phyloP scores from a whole-genome alignment of 768 basidiomycete genomes.

The Hydnomerulius pinastri region DNA sequence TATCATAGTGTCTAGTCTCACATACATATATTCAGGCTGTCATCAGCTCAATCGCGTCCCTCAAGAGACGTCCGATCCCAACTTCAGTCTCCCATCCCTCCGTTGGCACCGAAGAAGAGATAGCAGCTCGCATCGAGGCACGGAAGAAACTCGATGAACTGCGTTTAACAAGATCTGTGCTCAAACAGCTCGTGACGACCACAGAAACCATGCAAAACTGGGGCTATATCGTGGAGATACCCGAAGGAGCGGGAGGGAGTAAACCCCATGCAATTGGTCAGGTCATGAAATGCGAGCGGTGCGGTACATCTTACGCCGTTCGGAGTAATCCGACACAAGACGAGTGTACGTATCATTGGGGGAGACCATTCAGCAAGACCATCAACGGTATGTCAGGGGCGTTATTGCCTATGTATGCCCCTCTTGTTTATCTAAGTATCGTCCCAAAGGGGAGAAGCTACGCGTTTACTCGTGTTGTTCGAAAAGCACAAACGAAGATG shows the following conservation, averaged over 20 bases:
- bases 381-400: constrained; percentile 57
- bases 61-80: constrained; percentile 58
- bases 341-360: constrained; percentile 86
- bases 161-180: constrained; percentile 48
- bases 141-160: constrained; percentile 55
- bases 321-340: constrained; percentile 55
- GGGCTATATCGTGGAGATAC: constrained; percentile 73
- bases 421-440: neutral
- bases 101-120: constrained; percentile 73
- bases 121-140: constrained; percentile 55
- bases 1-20: constrained; percentile 10
- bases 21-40: constrained; percentile 41
- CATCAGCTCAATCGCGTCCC: constrained; percentile 49
- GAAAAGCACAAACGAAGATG: constrained; percentile 54
- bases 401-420: neutral
- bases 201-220: constrained; percentile 58
- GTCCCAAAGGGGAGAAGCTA: constrained; percentile 59
- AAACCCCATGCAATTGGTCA: constrained; percentile 63
- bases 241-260: constrained; percentile 64
- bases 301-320: constrained; percentile 68
- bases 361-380: constrained; percentile 59
- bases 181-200: constrained; percentile 64
- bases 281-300: constrained; percentile 77
- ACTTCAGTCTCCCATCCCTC: constrained; percentile 63
- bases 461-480: constrained; percentile 82